A percentile compares a stretch with the other conserved stretches of the same genome.
Evolutionary conservation across 148 eudicot species (phyloP).

Genomic region (Gaultheria prostrata): DNA sequence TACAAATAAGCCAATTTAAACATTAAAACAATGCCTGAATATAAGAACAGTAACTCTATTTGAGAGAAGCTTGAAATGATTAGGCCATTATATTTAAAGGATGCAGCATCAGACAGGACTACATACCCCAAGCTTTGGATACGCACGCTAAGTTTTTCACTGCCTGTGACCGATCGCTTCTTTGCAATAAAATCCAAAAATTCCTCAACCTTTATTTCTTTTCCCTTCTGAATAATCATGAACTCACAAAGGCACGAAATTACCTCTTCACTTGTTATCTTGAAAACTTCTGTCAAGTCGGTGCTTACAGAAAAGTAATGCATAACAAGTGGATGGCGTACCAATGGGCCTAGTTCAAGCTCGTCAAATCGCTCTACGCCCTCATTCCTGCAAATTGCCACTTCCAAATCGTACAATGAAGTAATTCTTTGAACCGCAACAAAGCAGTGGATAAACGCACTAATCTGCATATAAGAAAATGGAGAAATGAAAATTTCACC

Average conservation of each 20-base stretch:
- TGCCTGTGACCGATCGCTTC: slow-evolving; percentile 41
- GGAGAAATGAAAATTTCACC: slow-evolving; percentile 1
- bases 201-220: slow-evolving; percentile 39
- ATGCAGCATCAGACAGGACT: slow-evolving; percentile 13
- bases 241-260: slow-evolving; percentile 48
- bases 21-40: neutral
- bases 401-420: slow-evolving; percentile 69
- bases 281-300: slow-evolving; percentile 46
- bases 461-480: slow-evolving; percentile 42
- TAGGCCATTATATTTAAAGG: slow-evolving; percentile 5
- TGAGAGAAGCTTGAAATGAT: neutral
- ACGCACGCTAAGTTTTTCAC: slow-evolving; percentile 64
- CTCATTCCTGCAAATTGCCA: slow-evolving; percentile 75
- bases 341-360: slow-evolving; percentile 81
- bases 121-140: slow-evolving; percentile 87
- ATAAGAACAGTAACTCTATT: neutral
- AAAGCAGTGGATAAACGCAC: slow-evolving; percentile 81
- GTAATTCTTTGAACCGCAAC: slow-evolving; percentile 67
- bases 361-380: slow-evolving; percentile 67
- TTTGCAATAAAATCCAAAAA: slow-evolving; percentile 67
- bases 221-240: slow-evolving; percentile 26
- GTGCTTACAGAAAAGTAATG: slow-evolving; percentile 73
- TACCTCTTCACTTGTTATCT: slow-evolving; percentile 63
- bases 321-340: slow-evolving; percentile 63
- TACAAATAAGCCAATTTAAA: neutral